These are phyloP conservation scores for Dimocarpus longan DNA, from an alignment of 345 rosid genomes.

Conservation along the genomic window DNA sequence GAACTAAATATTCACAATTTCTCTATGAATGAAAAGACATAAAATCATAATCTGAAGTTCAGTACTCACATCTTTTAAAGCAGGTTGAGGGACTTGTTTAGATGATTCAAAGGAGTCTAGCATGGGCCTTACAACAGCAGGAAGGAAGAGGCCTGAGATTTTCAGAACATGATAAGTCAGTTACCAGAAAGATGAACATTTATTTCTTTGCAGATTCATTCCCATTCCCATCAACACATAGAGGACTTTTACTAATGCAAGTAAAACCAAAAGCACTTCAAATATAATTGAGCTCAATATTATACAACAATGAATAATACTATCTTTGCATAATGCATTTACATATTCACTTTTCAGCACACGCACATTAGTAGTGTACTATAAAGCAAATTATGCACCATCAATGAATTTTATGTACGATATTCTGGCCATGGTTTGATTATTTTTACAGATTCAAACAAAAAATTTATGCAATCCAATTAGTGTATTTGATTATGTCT, in stretches of 20 bases:
- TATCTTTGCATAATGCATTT: neutral
- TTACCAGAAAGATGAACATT: neutral
- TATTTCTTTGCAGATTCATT: neutral
- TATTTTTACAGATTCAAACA: neutral
- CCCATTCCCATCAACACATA: neutral
- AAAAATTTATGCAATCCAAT: neutral
- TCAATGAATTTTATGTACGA: neutral
- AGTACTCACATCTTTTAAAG: conserved; percentile 72
- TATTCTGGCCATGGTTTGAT: neutral
- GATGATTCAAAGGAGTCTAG: conserved; percentile 86
- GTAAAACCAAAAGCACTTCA: neutral
- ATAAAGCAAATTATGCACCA: neutral
- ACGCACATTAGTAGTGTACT: neutral
- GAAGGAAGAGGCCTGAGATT: conserved; percentile 83
- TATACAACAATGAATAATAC: neutral
- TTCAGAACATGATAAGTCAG: conserved; percentile 9
- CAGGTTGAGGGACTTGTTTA: conserved; percentile 78
- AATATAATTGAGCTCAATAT: neutral
- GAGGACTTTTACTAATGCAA: neutral
- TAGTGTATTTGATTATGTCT: neutral
- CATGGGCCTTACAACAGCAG: conserved; percentile 94
- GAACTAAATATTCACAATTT: neutral
- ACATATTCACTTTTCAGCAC: neutral
- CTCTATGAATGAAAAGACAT: neutral
- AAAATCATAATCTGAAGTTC: neutral